phyloP scores from a whole-genome alignment of 1,284 basidiomycete species.

The Rhodotorula sp. region DNA sequence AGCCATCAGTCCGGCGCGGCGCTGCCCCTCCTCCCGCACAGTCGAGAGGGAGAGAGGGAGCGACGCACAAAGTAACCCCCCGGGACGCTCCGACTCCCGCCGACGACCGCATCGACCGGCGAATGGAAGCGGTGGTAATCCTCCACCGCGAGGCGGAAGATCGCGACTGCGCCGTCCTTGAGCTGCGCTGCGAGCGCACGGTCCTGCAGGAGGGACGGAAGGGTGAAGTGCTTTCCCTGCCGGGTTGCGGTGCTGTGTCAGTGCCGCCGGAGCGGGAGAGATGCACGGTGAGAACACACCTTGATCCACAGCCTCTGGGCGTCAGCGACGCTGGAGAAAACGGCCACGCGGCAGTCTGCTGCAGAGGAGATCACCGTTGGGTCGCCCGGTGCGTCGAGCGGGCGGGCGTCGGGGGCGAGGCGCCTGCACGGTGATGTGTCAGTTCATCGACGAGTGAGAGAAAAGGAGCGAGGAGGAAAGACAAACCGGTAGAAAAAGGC shows the following conservation, averaged over 20 bases:
- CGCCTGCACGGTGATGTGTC: constrained; percentile 58
- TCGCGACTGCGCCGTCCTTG: constrained; percentile 70
- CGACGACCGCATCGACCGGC: constrained; percentile 64
- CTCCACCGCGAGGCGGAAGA: constrained; percentile 86
- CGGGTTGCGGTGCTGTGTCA: too few relatives aligned
- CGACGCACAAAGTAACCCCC: constrained; percentile 44
- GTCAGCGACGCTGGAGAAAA: constrained; percentile 77
- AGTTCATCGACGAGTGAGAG: not conserved
- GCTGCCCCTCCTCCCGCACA: constrained; percentile 39
- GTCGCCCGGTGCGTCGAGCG: constrained; percentile 70
- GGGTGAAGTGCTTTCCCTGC: constrained; percentile 72
- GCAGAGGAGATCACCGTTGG: constrained; percentile 82
- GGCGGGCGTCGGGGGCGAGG: constrained; percentile 79
- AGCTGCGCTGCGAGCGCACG: constrained; percentile 50
- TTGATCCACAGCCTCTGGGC: constrained; percentile 96
- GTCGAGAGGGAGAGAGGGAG: constrained; percentile 9
- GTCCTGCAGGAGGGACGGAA: constrained; percentile 63
- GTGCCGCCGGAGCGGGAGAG: too few relatives aligned
- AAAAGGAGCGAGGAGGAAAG: constrained; percentile 58
- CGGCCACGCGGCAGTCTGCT: constrained; percentile 84
- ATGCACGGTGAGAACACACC: constrained; percentile 50
- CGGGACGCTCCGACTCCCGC: constrained; percentile 56
- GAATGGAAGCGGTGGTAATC: constrained; percentile 84
- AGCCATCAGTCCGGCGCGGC: not conserved
- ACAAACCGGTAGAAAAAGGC: constrained; percentile 69